A percentile compares a stretch with the other conserved stretches of the same genome.
Conservation (phyloP, 2,329 filamentous ascomycete species). For the Calonectria crousiana region DNA sequence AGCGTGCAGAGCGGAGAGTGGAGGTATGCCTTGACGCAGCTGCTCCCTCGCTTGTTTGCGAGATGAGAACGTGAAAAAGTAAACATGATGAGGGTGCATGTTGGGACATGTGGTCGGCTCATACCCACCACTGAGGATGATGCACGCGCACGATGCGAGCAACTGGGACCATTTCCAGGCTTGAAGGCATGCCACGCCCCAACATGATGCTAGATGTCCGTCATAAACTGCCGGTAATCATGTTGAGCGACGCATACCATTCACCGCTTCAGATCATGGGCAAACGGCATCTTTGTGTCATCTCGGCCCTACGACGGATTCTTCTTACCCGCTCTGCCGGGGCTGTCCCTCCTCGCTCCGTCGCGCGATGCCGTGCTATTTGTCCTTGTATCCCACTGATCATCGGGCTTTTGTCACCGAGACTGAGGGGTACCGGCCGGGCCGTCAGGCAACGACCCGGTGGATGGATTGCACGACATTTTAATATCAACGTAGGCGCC, state of each 20-base stretch:
- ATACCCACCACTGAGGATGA: not conserved
- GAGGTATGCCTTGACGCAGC: not conserved
- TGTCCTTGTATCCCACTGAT: constrained; percentile 9
- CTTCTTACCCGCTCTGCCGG: constrained; percentile 9
- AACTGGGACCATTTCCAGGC: not conserved
- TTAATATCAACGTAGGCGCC: constrained; percentile 10
- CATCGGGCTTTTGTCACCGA: constrained; percentile 7
- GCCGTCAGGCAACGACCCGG: constrained; percentile 6
- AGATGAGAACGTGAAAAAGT: constrained; percentile 8
- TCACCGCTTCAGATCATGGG: constrained; percentile 32
- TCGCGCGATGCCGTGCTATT: constrained; percentile 19
- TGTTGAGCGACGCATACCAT: constrained; percentile 31
- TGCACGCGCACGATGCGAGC: not conserved
- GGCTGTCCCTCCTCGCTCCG: constrained; percentile 16
- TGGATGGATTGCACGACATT: not conserved
- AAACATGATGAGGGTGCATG: constrained; percentile 5
- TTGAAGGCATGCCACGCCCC: not conserved
- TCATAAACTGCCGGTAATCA: constrained; percentile 25
- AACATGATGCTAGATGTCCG: constrained; percentile 21
- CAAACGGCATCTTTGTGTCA: constrained; percentile 25
- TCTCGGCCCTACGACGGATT: constrained; percentile 22
- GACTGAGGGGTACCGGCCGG: constrained; percentile 13
- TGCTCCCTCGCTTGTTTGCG: constrained; percentile 5
- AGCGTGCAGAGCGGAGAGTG: not conserved
- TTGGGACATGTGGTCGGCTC: constrained; percentile 10